These are phyloP conservation scores for Apiospora malaysiana DNA, from an alignment of 2,329 filamentous ascomycete genomes.

Conservation along the genomic window DNA sequence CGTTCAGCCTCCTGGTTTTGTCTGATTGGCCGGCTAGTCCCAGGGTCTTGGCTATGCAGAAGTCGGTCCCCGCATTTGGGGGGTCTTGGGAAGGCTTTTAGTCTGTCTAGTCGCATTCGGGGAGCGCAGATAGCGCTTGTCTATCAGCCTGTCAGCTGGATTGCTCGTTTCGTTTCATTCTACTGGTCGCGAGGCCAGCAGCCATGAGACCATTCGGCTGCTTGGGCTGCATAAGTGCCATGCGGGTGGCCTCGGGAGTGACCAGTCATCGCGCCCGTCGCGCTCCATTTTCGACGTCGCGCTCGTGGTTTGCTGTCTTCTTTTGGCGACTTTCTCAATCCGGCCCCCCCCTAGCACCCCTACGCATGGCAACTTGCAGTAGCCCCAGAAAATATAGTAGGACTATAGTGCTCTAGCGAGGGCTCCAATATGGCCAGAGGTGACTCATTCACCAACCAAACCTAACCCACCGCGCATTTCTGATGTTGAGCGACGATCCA, in stretches of 20 bases:
- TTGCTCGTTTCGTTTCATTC: constrained; percentile 33
- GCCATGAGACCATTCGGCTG: constrained; percentile 35
- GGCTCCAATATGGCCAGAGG: constrained; percentile 22
- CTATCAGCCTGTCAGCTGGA: constrained; percentile 28
- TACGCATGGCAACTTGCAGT: constrained; percentile 38
- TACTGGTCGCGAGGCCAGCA: constrained; percentile 35
- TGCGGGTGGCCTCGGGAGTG: constrained; percentile 34
- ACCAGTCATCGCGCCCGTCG: constrained; percentile 40
- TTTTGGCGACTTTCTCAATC: constrained; percentile 7
- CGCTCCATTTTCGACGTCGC: constrained; percentile 37
- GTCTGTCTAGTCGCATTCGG: neutral
- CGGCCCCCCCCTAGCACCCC: neutral
- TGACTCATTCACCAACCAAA: constrained; percentile 42
- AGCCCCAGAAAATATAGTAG: constrained; percentile 8
- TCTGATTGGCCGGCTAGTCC: neutral
- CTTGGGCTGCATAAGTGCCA: constrained; percentile 28
- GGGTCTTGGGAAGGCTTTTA: neutral
- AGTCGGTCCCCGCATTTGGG: constrained; percentile 13
- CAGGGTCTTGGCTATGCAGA: constrained; percentile 15
- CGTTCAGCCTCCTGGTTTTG: constrained; percentile 35
- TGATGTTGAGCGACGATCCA: constrained; percentile 34
- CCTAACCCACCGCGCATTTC: constrained; percentile 33
- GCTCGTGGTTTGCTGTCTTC: constrained; percentile 33
- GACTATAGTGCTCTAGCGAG: constrained; percentile 30
- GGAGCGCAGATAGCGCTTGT: constrained; percentile 13